Evolutionary conservation across 2,329 filamentous ascomycete genomes (phyloP).

Genomic region (Sporothrix globosa): DNA sequence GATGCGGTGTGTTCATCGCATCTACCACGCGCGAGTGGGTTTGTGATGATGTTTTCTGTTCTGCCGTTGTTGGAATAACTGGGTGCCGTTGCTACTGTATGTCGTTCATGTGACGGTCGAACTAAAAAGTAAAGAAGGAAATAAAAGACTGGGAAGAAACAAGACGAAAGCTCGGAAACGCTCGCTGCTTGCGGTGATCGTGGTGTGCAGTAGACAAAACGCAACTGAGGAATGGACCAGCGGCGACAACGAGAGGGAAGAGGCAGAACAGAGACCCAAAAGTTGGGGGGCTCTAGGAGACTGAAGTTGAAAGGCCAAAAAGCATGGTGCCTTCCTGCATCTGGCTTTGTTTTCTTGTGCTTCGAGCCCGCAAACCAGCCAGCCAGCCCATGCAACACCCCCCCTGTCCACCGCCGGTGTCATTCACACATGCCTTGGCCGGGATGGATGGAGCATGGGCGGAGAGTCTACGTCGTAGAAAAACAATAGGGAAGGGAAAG

Average conservation of each 20-base stretch:
- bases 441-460: not conserved
- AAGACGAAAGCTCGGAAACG: not conserved
- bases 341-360: conserved; percentile 1
- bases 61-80: not conserved
- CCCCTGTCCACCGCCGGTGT: conserved; percentile 22
- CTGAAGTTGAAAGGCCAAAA: not conserved
- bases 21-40: not conserved
- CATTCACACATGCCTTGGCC: conserved; percentile 10
- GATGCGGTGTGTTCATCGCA: conserved; percentile 1
- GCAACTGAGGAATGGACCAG: not conserved
- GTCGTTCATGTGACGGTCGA: not conserved
- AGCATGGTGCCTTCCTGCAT: not conserved
- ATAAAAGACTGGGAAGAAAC: not conserved
- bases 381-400: conserved; percentile 4
- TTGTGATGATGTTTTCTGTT: not conserved
- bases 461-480: not conserved
- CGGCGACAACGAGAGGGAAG: not conserved
- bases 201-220: not conserved
- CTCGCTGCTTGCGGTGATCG: conserved; percentile 5
- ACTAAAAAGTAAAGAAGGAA: not conserved
- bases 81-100: not conserved
- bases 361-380: conserved; percentile 19
- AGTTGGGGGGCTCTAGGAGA: not conserved
- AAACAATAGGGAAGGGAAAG: not conserved
- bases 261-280: not conserved